Evolutionary conservation across 1,284 basidiomycete genomes (phyloP).

Genomic region (Irpex sp.): DNA sequence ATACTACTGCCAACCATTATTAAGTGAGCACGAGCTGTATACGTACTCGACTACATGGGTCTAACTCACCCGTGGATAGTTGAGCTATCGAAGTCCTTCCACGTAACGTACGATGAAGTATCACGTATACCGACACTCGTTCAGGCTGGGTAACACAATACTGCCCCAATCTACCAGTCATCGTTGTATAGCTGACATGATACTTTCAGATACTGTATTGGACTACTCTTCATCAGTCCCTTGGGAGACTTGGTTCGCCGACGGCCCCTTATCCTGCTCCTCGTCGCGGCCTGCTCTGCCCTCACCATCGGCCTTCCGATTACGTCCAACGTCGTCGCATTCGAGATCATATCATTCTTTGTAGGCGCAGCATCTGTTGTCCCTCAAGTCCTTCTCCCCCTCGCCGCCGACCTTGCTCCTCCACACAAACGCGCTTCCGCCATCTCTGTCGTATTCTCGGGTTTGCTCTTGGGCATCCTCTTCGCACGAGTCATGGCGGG

Average conservation of each 20-base stretch:
- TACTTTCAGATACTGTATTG: conserved; percentile 45
- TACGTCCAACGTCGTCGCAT: conserved; percentile 46
- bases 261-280: conserved; percentile 52
- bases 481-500: conserved; percentile 58
- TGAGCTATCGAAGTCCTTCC: neutral
- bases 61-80: neutral
- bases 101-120: conserved; percentile 1
- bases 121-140: conserved; percentile 8
- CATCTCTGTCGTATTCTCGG: conserved; percentile 59
- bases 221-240: conserved; percentile 58
- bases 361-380: conserved; percentile 53
- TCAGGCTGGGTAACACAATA: conserved; percentile 21
- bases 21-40: conserved; percentile 45
- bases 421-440: conserved; percentile 53
- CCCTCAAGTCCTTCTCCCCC: conserved; percentile 56
- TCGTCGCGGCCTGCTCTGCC: conserved; percentile 41
- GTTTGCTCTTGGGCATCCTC: conserved; percentile 58
- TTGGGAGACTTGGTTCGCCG: conserved; percentile 61
- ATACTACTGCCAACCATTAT: conserved; percentile 80
- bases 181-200: neutral
- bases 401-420: conserved; percentile 62
- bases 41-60: neutral
- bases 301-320: conserved; percentile 58
- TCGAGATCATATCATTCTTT: conserved; percentile 56
- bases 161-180: too few relatives aligned